Evolutionary conservation across 176 grass and related monocot genomes (phyloP).

Genomic region (Musa acuminata): DNA sequence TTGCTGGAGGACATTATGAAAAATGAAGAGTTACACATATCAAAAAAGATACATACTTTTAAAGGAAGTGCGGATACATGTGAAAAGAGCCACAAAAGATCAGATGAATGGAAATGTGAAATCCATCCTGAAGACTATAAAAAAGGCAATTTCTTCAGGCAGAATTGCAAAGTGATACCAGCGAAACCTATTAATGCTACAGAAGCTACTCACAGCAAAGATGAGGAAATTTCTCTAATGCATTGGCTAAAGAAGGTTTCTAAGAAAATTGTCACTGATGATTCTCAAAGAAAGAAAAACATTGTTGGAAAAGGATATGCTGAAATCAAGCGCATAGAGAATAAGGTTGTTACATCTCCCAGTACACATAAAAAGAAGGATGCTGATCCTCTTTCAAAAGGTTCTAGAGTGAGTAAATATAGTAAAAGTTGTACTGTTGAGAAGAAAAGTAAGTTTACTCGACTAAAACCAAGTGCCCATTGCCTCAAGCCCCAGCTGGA

Average conservation of each 20-base stretch:
- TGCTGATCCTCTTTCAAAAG: not conserved
- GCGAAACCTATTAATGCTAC: not conserved
- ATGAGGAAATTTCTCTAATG: conserved; percentile 58
- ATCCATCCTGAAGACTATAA: not conserved
- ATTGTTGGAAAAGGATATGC: conserved; percentile 14
- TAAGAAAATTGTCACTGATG: conserved; percentile 37
- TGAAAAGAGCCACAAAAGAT: not conserved
- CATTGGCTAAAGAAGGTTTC: conserved; percentile 42
- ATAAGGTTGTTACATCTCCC: not conserved
- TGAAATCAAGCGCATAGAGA: conserved; percentile 26
- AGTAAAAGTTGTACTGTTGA: not conserved
- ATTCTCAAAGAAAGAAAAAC: not conserved
- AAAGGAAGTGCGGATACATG: not conserved
- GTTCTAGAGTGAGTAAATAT: not conserved
- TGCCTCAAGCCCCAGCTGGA: conserved; percentile 6
- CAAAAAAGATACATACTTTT: not conserved
- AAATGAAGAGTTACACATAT: not conserved
- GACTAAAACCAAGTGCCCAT: not conserved
- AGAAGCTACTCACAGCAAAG: conserved; percentile 14
- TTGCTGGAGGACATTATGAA: conserved; percentile 14
- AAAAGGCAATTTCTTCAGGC: not conserved
- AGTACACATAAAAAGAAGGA: not conserved
- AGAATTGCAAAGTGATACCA: not conserved
- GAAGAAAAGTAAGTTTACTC: conserved; percentile 6
- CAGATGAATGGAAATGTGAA: not conserved